Evolutionary conservation across 257 asterid genomes (phyloP), one percentile per base, ranked within the genome.

Genomic region (Craterostigma plantagineum): DNA sequence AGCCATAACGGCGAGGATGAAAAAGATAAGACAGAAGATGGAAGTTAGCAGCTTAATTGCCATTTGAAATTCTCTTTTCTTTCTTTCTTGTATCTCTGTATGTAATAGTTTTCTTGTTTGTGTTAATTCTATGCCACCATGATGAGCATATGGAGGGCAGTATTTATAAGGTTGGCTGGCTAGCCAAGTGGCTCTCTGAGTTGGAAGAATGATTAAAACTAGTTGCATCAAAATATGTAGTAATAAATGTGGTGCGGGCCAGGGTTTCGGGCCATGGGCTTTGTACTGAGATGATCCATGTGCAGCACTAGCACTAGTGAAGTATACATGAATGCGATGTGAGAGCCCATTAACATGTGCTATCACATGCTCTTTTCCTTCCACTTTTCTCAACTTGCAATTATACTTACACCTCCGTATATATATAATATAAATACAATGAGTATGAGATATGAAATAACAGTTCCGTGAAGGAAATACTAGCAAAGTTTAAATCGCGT

Each of bases 271-370:
- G 47, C 44, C 30, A 23, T 23, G 30, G 30, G 30, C 30, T 23
- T 23, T 23, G 30, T 23, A 27, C 43, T 54, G 43, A 48, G 43
- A 35, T 23, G 49, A 35, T 38, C 61, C 73, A 65, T 65, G 77
- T 62, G 77, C 70, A 10, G 7, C 30, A 43, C 40, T 63, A 43
- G n/a, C n/a, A n/a, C n/a, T n/a, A n/a, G n/a, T n/a, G n/a, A n/a
- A n/a, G n/a, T n/a, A n/a, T 40, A 42, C 67, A 65, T 39, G 62
- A 70, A 35, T 37, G 59, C 46, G 70, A 65, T 59, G 15, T 59
- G 49, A 16, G 73, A 61, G 65, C 42, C 63, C 62, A 59, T 65
- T 50, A 52, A 49, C 77, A 70, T 70, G 73, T 65, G 73, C 56
- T 40, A 42, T 35, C 70, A 65, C 77, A 69, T 69, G 77, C 64